Base-by-base conservation (phyloP, 352 stramenopile species). In the Lagenidium giganteum region DNA sequence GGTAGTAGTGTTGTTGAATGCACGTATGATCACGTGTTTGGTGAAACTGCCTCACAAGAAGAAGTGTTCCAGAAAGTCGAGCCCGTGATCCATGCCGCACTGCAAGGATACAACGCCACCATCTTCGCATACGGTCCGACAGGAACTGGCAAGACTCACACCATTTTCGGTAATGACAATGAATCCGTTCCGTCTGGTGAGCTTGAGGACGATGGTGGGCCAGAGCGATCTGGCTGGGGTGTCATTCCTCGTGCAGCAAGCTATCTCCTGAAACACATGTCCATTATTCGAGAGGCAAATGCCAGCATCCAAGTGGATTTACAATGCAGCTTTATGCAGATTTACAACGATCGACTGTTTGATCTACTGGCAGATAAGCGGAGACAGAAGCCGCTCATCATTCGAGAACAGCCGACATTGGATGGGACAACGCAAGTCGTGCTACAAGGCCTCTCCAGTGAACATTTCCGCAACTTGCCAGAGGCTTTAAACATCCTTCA, bases 271-370 rank as follows among this genome's bases (percentile, higher is more conserved):
- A 33, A 5, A 5, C 22, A 18, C 9, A 22, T 36, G 23, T 51
- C 13, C 0, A 24, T 23, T 5, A 48, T 51, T 13, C 35, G 49
- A 18, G 41, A 38, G 1, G 52, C 53, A 2, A 42, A 58, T 2
- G 47, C 43, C 5, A 35, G 54, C 16, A n/a, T n/a, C n/a, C n/a
- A n/a, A n/a, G 61, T 87, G 11, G 42, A 74, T 17, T 35, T 97
- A 28, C 64, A 80, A 7, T 74, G 87, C 42, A 93, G 78, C 46
- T 97, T 96, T 46, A 53, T 98, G 18, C 91, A 98, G 56, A 91
- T 98, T 33, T 97, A 98, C 77, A 97, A 98, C 44, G 96, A 98
- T 45, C 72, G 71, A 9, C 83, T 98, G 12, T 91, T 88, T 40
- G 94, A 97, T 45, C 60, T 98, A 9, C 64, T 98, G 29, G 83